A percentile compares a stretch with the other conserved stretches of the same genome.
These are phyloP conservation scores for Leccinum boreale DNA, from an alignment of 768 basidiomycete species.

Conservation along the genomic window DNA sequence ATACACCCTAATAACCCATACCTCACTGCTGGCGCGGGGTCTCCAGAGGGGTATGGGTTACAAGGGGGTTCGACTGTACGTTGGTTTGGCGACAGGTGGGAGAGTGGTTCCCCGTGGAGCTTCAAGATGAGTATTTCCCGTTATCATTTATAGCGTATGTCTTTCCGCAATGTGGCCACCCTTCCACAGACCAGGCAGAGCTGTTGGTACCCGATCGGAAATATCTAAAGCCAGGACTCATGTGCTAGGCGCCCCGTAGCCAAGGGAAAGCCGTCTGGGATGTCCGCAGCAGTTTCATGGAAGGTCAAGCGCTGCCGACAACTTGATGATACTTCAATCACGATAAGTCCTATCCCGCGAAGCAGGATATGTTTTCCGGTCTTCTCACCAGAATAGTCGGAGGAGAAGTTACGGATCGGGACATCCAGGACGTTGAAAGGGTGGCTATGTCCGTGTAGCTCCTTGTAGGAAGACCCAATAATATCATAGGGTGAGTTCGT, in stretches of 20 bases:
- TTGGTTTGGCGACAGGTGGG: not conserved
- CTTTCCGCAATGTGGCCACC: slow-evolving; percentile 5
- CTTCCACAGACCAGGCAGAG: slow-evolving; percentile 13
- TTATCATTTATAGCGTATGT: not conserved
- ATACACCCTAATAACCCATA: too few relatives aligned
- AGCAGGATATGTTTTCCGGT: not conserved
- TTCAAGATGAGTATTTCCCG: not conserved
- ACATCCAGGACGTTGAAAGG: not conserved
- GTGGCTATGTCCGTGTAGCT: too few relatives aligned
- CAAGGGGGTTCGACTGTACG: too few relatives aligned
- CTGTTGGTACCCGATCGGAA: not conserved
- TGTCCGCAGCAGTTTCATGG: not conserved
- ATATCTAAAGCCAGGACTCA: not conserved
- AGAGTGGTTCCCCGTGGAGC: not conserved
- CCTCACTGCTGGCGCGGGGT: too few relatives aligned
- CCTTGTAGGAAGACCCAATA: too few relatives aligned
- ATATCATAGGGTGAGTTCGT: too few relatives aligned
- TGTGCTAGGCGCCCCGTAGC: not conserved
- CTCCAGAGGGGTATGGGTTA: too few relatives aligned
- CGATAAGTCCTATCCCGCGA: not conserved
- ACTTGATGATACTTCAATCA: not conserved
- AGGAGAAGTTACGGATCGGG: not conserved
- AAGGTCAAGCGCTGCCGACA: not conserved
- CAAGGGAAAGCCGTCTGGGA: not conserved
- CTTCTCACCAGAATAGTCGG: not conserved